Conservation (phyloP, 2,329 filamentous ascomycete species). For the Teratosphaeria epicoccoides region DNA sequence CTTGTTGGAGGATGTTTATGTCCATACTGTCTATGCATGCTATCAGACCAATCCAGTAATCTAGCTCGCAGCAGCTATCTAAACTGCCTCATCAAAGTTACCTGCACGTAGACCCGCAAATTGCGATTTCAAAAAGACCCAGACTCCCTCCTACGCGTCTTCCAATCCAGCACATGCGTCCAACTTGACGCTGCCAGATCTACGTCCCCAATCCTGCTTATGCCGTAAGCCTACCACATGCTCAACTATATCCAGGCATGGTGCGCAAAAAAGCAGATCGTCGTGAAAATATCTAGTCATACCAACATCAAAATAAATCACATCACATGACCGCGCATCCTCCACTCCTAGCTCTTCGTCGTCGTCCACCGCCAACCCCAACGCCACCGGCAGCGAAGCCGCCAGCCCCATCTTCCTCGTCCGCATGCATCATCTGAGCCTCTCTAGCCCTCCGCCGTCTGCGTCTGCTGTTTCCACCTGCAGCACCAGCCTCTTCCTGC, state of each 20-base stretch:
- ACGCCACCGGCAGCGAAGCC: constrained; percentile 18
- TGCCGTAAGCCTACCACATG: neutral
- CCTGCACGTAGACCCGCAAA: neutral
- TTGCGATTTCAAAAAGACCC: neutral
- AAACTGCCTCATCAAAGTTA: neutral
- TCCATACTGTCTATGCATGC: neutral
- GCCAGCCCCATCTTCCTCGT: constrained; percentile 59
- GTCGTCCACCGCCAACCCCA: constrained; percentile 23
- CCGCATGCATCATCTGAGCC: constrained; percentile 66
- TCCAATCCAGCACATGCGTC: neutral
- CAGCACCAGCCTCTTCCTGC: constrained; percentile 67
- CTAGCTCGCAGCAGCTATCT: neutral
- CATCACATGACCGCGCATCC: constrained; percentile 37
- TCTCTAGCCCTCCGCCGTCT: constrained; percentile 69
- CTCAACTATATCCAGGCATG: neutral
- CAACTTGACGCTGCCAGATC: neutral
- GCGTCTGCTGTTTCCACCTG: constrained; percentile 55
- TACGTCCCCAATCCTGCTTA: neutral
- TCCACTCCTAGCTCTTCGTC: constrained; percentile 38
- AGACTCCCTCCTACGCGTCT: neutral
- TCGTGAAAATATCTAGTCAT: constrained; percentile 9
- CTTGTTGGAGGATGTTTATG: neutral
- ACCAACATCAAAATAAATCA: neutral
- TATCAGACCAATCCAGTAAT: neutral
- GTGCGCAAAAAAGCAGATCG: neutral